phyloP scores from a whole-genome alignment of 2,329 filamentous ascomycete genomes.

The Fusarium setosum region DNA sequence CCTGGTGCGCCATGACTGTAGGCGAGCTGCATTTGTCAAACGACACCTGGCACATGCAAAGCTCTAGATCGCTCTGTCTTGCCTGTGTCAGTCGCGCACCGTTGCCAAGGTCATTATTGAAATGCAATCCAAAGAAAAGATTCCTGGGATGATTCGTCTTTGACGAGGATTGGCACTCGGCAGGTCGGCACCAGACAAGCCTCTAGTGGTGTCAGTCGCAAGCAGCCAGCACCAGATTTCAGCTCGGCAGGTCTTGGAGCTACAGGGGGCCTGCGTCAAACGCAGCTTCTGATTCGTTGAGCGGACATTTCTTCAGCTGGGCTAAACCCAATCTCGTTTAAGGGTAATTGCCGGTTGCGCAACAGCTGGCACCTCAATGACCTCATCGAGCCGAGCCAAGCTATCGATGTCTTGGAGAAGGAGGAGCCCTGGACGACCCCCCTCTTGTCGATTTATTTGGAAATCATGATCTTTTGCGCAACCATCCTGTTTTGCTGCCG shows the following conservation, averaged over 20 bases:
- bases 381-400: conserved; percentile 29
- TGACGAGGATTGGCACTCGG: conserved; percentile 20
- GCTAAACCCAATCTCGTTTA: conserved; percentile 20
- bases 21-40: conserved; percentile 28
- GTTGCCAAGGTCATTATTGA: not conserved
- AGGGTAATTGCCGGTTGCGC: conserved; percentile 5
- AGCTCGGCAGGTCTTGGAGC: conserved; percentile 24
- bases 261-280: not conserved
- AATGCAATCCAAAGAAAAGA: not conserved
- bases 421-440: conserved; percentile 26
- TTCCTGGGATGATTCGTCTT: not conserved
- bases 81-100: not conserved
- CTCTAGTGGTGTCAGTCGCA: conserved; percentile 28
- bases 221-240: conserved; percentile 9
- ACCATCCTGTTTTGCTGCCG: not conserved
- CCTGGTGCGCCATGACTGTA: not conserved
- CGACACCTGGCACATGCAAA: not conserved
- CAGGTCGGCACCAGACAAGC: conserved; percentile 30
- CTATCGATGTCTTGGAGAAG: conserved; percentile 34
- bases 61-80: not conserved
- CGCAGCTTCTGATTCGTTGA: not conserved
- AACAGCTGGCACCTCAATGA: conserved; percentile 29
- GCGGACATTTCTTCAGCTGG: rapidly evolving
- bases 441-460: conserved; percentile 16
- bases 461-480: conserved; percentile 9